phyloP scores from a whole-genome alignment of 208 protist genomes.

The Acanthamoeba royreba region DNA sequence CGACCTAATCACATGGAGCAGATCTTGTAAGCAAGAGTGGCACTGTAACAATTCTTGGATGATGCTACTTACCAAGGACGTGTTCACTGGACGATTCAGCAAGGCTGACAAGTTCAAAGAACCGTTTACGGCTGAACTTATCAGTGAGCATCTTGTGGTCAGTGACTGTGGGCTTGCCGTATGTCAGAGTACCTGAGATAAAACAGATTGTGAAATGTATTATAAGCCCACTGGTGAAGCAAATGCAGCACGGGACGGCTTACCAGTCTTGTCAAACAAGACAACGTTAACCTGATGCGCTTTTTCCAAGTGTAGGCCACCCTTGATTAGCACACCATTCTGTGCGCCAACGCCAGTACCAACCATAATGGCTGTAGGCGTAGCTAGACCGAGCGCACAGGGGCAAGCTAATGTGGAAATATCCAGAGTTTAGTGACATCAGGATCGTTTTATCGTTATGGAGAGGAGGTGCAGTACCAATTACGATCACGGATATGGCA shows the following conservation, averaged over 20 bases:
- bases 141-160: conserved; percentile 17
- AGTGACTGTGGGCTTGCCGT: conserved; percentile 85
- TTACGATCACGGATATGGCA: conserved; percentile 84
- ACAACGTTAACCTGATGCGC: conserved; percentile 83
- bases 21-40: neutral
- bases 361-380: conserved; percentile 96
- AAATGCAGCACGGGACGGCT: neutral
- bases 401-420: conserved; percentile 86
- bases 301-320: conserved; percentile 85
- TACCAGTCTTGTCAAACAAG: conserved; percentile 95
- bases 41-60: neutral
- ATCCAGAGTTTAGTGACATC: too few species aligned
- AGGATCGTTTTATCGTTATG: neutral
- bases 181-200: conserved; percentile 88
- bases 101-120: neutral
- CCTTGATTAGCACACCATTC: conserved; percentile 43
- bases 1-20: neutral
- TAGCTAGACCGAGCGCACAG: conserved; percentile 95
- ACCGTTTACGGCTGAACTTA: neutral
- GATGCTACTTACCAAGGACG: neutral
- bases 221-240: too few species aligned
- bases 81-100: neutral
- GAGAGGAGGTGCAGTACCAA: conserved; percentile 24
- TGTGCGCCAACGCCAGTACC: conserved; percentile 89
- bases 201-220: neutral